Evolutionary conservation across 495 filamentous ascomycete genomes (phyloP).

Genomic region (Daldinia concentrica): DNA sequence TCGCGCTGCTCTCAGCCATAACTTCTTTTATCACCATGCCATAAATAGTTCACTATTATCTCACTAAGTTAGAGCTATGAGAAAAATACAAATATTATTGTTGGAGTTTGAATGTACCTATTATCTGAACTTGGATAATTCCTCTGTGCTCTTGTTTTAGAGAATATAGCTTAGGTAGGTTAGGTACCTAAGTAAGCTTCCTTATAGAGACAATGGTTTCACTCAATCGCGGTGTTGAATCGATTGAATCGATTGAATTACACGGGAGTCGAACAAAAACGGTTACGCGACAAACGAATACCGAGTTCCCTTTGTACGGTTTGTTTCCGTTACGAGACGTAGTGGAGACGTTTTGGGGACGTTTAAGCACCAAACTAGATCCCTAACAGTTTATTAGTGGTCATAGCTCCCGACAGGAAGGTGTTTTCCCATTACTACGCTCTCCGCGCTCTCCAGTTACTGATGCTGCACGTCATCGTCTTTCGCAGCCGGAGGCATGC

Average conservation of each 20-base stretch:
- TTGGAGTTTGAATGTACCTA: background rate
- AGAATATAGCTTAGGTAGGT: background rate
- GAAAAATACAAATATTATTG: background rate
- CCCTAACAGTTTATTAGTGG: background rate
- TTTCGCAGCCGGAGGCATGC: background rate
- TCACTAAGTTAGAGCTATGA: background rate
- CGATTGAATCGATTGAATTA: slow-evolving; percentile 1
- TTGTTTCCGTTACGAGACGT: background rate
- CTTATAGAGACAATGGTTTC: background rate
- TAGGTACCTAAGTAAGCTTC: background rate
- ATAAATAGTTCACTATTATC: slow-evolving; percentile 2
- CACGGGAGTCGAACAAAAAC: background rate
- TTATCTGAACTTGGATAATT: slow-evolving; percentile 7
- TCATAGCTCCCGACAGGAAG: background rate
- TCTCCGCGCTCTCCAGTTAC: slow-evolving; percentile 15
- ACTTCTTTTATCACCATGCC: slow-evolving; percentile 6
- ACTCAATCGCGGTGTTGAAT: slow-evolving; percentile 1
- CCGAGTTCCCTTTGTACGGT: background rate
- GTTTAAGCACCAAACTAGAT: background rate
- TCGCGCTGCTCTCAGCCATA: slow-evolving; percentile 23
- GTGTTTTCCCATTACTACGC: background rate
- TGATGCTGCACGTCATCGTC: slow-evolving; percentile 33
- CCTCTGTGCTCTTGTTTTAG: background rate
- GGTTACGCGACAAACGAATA: background rate
- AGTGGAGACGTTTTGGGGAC: background rate